Evolutionary conservation across 163 green algal genomes (phyloP), one percentile per base, ranked within the genome.

Genomic region (Chlamydomonas reinhardtii): DNA sequence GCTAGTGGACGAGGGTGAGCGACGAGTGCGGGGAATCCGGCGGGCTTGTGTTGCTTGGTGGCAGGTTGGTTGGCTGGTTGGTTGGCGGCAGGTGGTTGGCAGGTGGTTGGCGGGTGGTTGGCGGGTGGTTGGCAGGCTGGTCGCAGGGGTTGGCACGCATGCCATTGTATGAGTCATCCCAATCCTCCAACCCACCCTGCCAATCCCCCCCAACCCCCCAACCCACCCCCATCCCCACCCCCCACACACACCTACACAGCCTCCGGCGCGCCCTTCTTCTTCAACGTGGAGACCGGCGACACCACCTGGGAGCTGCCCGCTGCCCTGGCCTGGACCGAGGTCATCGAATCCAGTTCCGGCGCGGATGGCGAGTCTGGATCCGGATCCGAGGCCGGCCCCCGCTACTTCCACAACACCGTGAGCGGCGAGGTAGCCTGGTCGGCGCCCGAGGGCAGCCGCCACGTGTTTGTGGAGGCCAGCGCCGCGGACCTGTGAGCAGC

Each of bases 231-330:
- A 2, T 32, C 24, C 31, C 4, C 70, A 22, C 24, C 35, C 70
- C 37, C 15, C 20, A 15, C 22, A 0, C 31, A 19, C 24, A 39
- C 2, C 19, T 25, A 22, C 52, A 32, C 78, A 85, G 78, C 48
- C 43, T 39, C 59, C 48, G 78, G 74, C 48, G 24, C 15, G 19
- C 78, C 78, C n/a, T 85, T 59, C 78, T 85, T 29, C 43, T 85
- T 76, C 48, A 76, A 85, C 78, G 73, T 85, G 43, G 78, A 85
- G 66, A 76, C 48, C 31, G 78, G 78, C n/a, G 78, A 71, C 43
- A 85, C 29, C 32, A 43, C 69, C n/a, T 85, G 78, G 78, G 66
- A 76, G 43, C 39, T 76, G n/a, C 78, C 78, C 14, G 48, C 69
- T 25, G 78, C 69, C n/a, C 43, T 85, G 66, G 78, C 66, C 48